Percentiles rank a stretch among this genome's conserved stretches.
Evolutionary conservation across 768 basidiomycete species (phyloP).

Genomic region (Flagelloscypha sp.): DNA sequence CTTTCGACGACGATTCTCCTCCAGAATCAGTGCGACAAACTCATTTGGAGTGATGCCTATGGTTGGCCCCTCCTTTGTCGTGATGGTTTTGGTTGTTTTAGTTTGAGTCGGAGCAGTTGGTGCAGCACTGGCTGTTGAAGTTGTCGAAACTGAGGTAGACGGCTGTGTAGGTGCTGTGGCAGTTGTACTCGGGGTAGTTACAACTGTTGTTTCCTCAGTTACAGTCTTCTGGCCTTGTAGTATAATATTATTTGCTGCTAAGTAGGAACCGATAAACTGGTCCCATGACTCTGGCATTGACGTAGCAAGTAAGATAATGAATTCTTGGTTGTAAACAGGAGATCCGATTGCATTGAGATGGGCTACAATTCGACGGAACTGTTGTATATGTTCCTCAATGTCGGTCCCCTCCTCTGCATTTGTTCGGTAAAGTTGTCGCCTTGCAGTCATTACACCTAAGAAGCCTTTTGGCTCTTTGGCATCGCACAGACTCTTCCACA

Average conservation of each 20-base stretch:
- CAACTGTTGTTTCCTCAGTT: too few relatives aligned
- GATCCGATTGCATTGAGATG: conserved; percentile 5
- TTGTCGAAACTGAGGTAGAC: background rate
- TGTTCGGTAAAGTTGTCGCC: conserved; percentile 4
- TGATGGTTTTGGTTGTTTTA: too few relatives aligned
- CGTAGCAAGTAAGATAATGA: conserved; percentile 6
- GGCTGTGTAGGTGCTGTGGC: too few relatives aligned
- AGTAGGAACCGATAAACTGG: too few relatives aligned
- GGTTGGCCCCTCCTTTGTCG: too few relatives aligned
- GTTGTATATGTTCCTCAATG: conserved; percentile 4
- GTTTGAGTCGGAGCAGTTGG: too few relatives aligned
- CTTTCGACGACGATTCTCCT: conserved; percentile 6
- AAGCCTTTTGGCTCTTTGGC: conserved; percentile 7
- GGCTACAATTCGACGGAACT: conserved; percentile 4
- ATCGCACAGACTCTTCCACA: conserved; percentile 6
- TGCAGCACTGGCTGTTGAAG: too few relatives aligned
- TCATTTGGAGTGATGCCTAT: conserved; percentile 7
- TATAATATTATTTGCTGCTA: too few relatives aligned
- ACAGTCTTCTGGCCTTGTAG: too few relatives aligned
- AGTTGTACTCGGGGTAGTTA: conserved; percentile 2
- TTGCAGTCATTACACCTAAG: conserved; percentile 4
- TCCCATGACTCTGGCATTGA: conserved; percentile 8
- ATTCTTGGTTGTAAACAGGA: conserved; percentile 8
- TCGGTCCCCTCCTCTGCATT: conserved; percentile 8
- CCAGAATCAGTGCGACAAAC: conserved; percentile 7